Conservation (phyloP, 306 rosid genomes). For the Lagenaria siceraria region DNA sequence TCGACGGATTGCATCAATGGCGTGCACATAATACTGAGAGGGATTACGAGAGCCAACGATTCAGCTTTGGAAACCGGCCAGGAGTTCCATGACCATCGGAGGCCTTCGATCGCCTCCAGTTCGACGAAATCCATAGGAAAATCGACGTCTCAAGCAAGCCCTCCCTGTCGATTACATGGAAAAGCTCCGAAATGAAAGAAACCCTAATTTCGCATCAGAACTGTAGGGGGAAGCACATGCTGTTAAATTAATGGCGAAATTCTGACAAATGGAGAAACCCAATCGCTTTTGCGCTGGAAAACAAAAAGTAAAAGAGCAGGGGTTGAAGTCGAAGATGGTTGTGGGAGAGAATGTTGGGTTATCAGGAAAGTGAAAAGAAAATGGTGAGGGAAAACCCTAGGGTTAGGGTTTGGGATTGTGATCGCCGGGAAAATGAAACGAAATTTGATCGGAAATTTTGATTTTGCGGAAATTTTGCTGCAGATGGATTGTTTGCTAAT, state of each 20-base stretch:
- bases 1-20: conserved; percentile 54
- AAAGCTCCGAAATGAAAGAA: background rate
- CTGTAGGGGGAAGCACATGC: background rate
- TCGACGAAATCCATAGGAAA: conserved; percentile 61
- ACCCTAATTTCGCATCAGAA: conserved; percentile 8
- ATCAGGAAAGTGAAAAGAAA: conserved; percentile 1
- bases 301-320: background rate
- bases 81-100: conserved; percentile 92
- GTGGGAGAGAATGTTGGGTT: background rate
- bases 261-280: background rate
- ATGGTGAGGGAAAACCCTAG: background rate
- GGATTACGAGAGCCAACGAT: conserved; percentile 35
- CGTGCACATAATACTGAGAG: conserved; percentile 61
- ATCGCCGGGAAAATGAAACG: background rate
- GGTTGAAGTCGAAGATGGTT: background rate
- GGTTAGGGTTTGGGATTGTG: conserved; percentile 1
- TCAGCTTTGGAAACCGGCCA: conserved; percentile 61
- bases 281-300: background rate
- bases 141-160: background rate
- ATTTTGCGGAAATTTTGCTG: background rate
- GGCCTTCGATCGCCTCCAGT: conserved; percentile 85
- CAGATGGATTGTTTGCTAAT: background rate
- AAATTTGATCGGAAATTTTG: background rate
- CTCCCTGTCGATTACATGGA: conserved; percentile 2
- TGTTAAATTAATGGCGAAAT: background rate